A percentile compares a stretch with the other conserved stretches of the same genome.
Conservation (phyloP, 1,284 basidiomycete genomes). For the Flammula alnicola region DNA sequence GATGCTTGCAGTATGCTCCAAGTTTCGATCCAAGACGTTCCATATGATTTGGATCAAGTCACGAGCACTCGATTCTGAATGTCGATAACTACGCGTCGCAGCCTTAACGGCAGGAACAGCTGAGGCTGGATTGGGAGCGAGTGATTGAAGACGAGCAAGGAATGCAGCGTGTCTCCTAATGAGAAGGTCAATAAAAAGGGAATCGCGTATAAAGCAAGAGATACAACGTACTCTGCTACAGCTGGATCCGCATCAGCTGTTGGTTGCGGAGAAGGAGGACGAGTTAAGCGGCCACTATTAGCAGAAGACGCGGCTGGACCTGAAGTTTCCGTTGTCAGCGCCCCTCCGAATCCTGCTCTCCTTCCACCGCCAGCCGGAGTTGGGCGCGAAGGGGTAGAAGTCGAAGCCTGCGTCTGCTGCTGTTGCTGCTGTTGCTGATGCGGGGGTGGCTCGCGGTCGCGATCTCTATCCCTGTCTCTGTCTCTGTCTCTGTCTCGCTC, state of each 20-base stretch:
- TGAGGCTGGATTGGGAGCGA: slow-evolving; percentile 72
- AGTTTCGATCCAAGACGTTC: slow-evolving; percentile 80
- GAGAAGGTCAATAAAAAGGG: slow-evolving; percentile 9
- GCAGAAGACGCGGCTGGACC: slow-evolving; percentile 22
- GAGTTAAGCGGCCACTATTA: slow-evolving; percentile 37
- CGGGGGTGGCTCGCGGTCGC: slow-evolving; percentile 57
- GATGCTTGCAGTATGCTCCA: slow-evolving; percentile 79
- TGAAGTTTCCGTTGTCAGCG: slow-evolving; percentile 57
- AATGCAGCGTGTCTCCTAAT: slow-evolving; percentile 73
- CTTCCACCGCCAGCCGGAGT: slow-evolving; percentile 45
- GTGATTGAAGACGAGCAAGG: slow-evolving; percentile 66
- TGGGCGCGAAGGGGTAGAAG: slow-evolving; percentile 31
- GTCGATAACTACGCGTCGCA: slow-evolving; percentile 80
- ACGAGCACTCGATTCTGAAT: slow-evolving; percentile 78
- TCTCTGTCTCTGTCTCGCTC: slow-evolving; percentile 46
- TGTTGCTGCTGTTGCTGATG: slow-evolving; percentile 35
- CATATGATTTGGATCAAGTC: slow-evolving; percentile 90
- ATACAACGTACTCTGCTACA: slow-evolving; percentile 52
- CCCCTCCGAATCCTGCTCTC: slow-evolving; percentile 68
- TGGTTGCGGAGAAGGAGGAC: slow-evolving; percentile 50
- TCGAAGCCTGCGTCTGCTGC: slow-evolving; percentile 25
- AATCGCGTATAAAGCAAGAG: slow-evolving; percentile 7
- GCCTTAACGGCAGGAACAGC: slow-evolving; percentile 82
- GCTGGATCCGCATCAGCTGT: slow-evolving; percentile 55
- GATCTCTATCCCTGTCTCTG: slow-evolving; percentile 45